Percentiles rank a stretch among this genome's conserved stretches.
Evolutionary conservation across 2,329 filamentous ascomycete species (phyloP).

Genomic region (Phyllosticta citribraziliensis): DNA sequence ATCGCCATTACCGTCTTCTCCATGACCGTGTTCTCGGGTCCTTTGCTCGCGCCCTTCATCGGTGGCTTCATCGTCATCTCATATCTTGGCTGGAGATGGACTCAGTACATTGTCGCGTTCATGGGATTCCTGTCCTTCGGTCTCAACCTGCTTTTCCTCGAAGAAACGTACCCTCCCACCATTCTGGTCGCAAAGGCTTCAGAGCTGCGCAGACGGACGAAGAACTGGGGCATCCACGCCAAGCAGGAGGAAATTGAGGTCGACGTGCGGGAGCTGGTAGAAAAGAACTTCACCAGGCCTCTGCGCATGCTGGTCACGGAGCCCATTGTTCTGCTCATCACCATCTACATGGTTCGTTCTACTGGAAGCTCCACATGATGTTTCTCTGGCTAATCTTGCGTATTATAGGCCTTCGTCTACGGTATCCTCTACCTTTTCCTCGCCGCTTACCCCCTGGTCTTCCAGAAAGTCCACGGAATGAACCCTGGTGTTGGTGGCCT

Average conservation of each 20-base stretch:
- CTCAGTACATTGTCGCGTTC: constrained; percentile 33
- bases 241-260: constrained; percentile 46
- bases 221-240: constrained; percentile 54
- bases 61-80: constrained; percentile 45
- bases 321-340: constrained; percentile 39
- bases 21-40: constrained; percentile 44
- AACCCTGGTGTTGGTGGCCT: constrained; percentile 61
- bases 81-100: constrained; percentile 46
- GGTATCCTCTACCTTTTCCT: constrained; percentile 70
- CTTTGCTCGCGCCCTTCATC: constrained; percentile 44
- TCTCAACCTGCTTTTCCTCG: constrained; percentile 43
- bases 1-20: constrained; percentile 41
- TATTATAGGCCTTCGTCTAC: constrained; percentile 43
- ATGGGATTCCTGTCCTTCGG: constrained; percentile 45
- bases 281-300: constrained; percentile 44
- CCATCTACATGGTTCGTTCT: constrained; percentile 37
- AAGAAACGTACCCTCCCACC: constrained; percentile 50
- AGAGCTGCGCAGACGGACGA: constrained; percentile 44
- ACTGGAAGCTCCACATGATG: neutral
- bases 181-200: constrained; percentile 48
- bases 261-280: constrained; percentile 39
- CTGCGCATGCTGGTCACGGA: constrained; percentile 41
- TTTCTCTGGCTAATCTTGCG: constrained; percentile 32
- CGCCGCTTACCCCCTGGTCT: constrained; percentile 75
- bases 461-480: constrained; percentile 61